Percentiles rank a stretch among this genome's conserved stretches.
phyloP scores from a whole-genome alignment of 164 flowering plant genomes.

The Vitis rotundifolia region DNA sequence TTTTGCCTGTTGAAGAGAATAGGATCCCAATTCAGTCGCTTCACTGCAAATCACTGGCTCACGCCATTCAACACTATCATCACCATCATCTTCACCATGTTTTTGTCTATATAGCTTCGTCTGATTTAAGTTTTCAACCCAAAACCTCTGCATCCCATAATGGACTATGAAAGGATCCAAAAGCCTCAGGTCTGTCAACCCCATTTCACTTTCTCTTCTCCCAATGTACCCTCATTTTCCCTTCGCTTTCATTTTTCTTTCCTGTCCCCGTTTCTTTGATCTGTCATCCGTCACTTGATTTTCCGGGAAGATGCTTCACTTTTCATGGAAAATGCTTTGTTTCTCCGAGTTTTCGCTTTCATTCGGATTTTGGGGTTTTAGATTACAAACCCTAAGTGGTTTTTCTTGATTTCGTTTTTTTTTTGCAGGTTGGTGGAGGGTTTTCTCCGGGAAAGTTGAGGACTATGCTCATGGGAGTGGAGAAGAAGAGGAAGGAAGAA shows the following conservation, averaged over 20 bases:
- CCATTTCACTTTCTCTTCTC: background rate
- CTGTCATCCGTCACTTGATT: too few species aligned
- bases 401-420: background rate
- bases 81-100: too few species aligned
- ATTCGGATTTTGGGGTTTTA: background rate
- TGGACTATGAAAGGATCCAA: constrained; percentile 47
- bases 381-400: background rate
- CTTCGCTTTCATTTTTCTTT: background rate
- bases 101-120: too few species aligned
- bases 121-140: too few species aligned
- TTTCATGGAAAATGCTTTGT: too few species aligned
- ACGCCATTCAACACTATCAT: too few species aligned
- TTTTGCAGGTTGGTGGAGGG: constrained; percentile 48
- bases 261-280: background rate
- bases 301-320: too few species aligned
- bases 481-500: constrained; percentile 61
- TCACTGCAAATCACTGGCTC: too few species aligned
- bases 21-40: too few species aligned
- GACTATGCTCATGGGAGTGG: constrained; percentile 63
- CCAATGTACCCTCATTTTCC: background rate
- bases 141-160: background rate
- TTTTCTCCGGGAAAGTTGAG: constrained; percentile 78
- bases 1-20: too few species aligned
- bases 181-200: constrained; percentile 31
- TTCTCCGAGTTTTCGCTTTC: background rate